Evolutionary conservation across 768 basidiomycete species (phyloP).

Genomic region (Floccularia luteovirens): DNA sequence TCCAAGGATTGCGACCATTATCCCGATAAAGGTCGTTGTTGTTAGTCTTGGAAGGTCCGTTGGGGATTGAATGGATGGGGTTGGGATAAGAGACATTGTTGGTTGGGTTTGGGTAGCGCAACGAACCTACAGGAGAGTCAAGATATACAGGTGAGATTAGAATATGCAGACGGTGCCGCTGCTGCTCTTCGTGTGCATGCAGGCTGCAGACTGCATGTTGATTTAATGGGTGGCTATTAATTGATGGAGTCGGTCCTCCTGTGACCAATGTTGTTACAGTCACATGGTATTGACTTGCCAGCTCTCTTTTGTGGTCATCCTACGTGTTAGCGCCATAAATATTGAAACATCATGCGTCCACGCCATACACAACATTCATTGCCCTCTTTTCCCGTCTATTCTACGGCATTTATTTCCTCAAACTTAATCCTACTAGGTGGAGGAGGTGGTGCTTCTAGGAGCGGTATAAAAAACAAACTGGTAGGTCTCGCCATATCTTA

Average conservation of each 20-base stretch:
- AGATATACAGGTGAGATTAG: too few species aligned
- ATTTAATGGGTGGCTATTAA: too few species aligned
- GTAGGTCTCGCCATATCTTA: constrained; percentile 33
- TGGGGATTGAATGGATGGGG: constrained; percentile 7
- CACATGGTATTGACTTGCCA: background rate
- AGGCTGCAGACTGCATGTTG: background rate
- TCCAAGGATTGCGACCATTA: constrained; percentile 74
- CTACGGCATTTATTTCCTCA: constrained; percentile 71
- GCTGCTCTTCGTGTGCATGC: too few species aligned
- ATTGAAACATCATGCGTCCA: constrained; percentile 52
- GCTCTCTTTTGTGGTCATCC: too few species aligned
- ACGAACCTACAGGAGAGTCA: too few species aligned
- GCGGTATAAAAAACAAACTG: constrained; percentile 91
- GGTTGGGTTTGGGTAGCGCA: too few species aligned
- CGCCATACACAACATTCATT: constrained; percentile 74
- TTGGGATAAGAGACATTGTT: too few species aligned
- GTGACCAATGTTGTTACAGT: background rate
- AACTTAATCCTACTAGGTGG: constrained; percentile 77
- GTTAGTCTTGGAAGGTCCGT: constrained; percentile 49
- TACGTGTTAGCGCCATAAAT: too few species aligned
- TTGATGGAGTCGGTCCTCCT: background rate
- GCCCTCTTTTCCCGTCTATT: constrained; percentile 83
- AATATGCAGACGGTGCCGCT: too few species aligned
- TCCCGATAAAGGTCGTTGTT: constrained; percentile 61
- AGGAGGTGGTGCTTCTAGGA: constrained; percentile 80